Percentiles rank a stretch among this genome's conserved stretches.
phyloP scores from a whole-genome alignment of 2,329 filamentous ascomycete species.

The Cryphonectria carpinicola region DNA sequence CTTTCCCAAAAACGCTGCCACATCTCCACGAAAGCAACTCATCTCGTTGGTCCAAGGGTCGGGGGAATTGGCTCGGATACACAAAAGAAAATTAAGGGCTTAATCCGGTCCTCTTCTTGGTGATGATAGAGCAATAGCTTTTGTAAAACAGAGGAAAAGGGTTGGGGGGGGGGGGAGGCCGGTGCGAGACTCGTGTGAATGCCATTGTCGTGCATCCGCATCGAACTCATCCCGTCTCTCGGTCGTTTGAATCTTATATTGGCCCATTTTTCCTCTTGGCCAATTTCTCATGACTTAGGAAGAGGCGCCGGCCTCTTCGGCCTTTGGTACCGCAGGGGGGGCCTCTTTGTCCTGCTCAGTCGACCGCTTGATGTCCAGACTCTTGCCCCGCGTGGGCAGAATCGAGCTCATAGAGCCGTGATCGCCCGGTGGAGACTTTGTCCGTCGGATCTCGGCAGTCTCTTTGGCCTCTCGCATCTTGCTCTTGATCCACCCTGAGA shows the following conservation, averaged over 20 bases:
- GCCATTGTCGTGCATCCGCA: constrained; percentile 25
- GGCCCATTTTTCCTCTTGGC: not conserved
- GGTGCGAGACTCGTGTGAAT: constrained; percentile 19
- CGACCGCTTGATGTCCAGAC: constrained; percentile 49
- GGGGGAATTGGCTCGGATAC: constrained; percentile 18
- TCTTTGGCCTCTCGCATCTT: constrained; percentile 65
- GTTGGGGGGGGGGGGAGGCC: too few species aligned
- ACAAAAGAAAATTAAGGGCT: constrained; percentile 17
- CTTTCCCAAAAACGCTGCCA: not conserved
- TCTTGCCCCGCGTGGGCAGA: constrained; percentile 49
- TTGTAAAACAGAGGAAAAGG: constrained; percentile 5
- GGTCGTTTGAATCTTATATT: not conserved
- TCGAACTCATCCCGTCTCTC: not conserved
- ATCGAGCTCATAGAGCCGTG: constrained; percentile 36
- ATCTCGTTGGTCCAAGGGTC: not conserved
- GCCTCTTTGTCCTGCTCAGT: constrained; percentile 39
- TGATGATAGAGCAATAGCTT: not conserved
- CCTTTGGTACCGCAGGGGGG: constrained; percentile 11
- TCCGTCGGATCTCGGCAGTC: constrained; percentile 56
- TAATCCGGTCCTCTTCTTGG: not conserved
- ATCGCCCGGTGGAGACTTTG: constrained; percentile 58
- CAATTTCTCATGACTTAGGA: not conserved
- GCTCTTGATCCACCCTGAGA: constrained; percentile 62
- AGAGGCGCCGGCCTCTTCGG: constrained; percentile 21
- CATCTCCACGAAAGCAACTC: constrained; percentile 11